Evolutionary conservation across 2,329 filamentous ascomycete species (phyloP).

Genomic region (Pseudogymnoascus sp.): DNA sequence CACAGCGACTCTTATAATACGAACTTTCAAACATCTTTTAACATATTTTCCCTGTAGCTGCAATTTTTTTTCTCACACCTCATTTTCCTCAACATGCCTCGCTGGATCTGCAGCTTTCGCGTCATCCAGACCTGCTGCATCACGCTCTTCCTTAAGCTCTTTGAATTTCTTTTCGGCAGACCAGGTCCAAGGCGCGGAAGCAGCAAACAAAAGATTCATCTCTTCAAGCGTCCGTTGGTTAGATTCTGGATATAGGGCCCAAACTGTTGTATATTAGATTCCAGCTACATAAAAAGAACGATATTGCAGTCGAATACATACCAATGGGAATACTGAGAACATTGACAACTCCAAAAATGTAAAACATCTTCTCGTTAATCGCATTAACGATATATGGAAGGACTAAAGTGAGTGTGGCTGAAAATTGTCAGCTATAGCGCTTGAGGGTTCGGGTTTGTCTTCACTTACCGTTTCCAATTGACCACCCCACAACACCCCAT

Average conservation of each 20-base stretch:
- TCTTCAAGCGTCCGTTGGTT: conserved; percentile 68
- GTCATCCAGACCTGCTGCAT: not conserved
- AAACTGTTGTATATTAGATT: conserved; percentile 26
- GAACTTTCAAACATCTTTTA: not conserved
- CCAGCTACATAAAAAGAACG: not conserved
- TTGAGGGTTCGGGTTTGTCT: not conserved
- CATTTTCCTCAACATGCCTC: not conserved
- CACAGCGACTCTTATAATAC: not conserved
- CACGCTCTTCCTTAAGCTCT: conserved; percentile 46
- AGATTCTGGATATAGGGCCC: conserved; percentile 66
- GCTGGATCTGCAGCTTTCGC: not conserved
- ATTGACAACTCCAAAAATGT: conserved; percentile 65
- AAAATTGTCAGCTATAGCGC: not conserved
- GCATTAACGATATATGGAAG: conserved; percentile 32
- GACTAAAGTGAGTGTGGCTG: not conserved
- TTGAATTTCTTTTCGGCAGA: conserved; percentile 59
- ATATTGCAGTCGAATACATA: not conserved
- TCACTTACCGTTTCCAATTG: conserved; percentile 55
- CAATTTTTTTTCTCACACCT: not conserved
- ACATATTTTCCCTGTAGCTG: not conserved
- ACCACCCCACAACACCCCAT: conserved; percentile 69
- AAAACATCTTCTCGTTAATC: conserved; percentile 62
- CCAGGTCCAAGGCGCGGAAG: conserved; percentile 60
- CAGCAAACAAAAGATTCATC: conserved; percentile 65
- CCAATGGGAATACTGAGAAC: conserved; percentile 53